Evolutionary conservation across 1,284 basidiomycete genomes (phyloP).

Genomic region (Ustilago cynodontis): DNA sequence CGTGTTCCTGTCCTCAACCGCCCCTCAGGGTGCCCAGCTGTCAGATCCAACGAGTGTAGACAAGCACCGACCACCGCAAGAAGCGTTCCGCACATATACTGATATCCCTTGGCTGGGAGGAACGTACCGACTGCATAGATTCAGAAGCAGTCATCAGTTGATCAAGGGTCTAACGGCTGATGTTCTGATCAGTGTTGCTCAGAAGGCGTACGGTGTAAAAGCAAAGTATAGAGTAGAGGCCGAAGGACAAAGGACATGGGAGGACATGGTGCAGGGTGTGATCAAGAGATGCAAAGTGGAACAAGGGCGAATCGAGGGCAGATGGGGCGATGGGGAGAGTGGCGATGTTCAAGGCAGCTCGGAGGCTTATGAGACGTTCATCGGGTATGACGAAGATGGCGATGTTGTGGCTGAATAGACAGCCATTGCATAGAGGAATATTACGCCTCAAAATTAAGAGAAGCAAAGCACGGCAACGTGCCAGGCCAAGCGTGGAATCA

Average conservation of each 20-base stretch:
- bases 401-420: not conserved
- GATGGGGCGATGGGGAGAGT: slow-evolving; percentile 58
- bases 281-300: slow-evolving; percentile 31
- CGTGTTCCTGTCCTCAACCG: slow-evolving; percentile 32
- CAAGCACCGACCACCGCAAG: slow-evolving; percentile 47
- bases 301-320: slow-evolving; percentile 17
- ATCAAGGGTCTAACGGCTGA: slow-evolving; percentile 56
- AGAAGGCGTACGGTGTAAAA: slow-evolving; percentile 16
- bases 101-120: slow-evolving; percentile 52
- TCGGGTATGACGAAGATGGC: slow-evolving; percentile 29
- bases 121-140: slow-evolving; percentile 45
- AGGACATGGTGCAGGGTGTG: slow-evolving; percentile 44
- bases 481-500: not conserved
- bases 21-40: not conserved
- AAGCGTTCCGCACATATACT: slow-evolving; percentile 45
- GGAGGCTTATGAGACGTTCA: slow-evolving; percentile 39
- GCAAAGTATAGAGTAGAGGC: slow-evolving; percentile 30
- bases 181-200: slow-evolving; percentile 41
- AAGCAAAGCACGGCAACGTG: not conserved
- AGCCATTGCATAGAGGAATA: slow-evolving; percentile 3
- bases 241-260: slow-evolving; percentile 34
- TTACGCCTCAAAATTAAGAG: not conserved
- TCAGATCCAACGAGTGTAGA: slow-evolving; percentile 39
- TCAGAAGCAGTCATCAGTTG: slow-evolving; percentile 39
- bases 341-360: slow-evolving; percentile 48